phyloP scores from a whole-genome alignment of 805 yeast species.

The Monosporozyma servazzii region DNA sequence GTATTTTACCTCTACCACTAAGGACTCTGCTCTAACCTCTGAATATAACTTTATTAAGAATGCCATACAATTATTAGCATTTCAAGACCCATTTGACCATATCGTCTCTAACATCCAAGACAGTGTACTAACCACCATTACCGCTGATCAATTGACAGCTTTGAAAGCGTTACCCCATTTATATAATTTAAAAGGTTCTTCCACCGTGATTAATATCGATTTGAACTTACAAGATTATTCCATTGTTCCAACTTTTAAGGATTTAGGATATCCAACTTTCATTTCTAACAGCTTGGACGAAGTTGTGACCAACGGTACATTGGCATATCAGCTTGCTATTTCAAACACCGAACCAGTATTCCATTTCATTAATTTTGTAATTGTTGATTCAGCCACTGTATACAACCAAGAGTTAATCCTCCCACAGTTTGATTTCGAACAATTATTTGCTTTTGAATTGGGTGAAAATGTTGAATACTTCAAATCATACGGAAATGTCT shows the following conservation, averaged over 20 bases:
- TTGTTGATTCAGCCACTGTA: conserved; percentile 3
- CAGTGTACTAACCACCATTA: conserved; percentile 35
- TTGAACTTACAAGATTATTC: conserved; percentile 56
- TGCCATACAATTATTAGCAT: conserved; percentile 18
- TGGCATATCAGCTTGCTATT: conserved; percentile 50
- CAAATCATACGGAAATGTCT: not conserved
- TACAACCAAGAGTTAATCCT: conserved; percentile 1
- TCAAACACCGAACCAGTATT: conserved; percentile 48
- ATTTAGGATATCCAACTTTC: conserved; percentile 52
- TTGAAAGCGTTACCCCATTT: conserved; percentile 55
- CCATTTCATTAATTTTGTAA: conserved; percentile 46
- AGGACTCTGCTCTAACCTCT: not conserved
- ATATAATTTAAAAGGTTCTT: conserved; percentile 30
- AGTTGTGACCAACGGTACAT: conserved; percentile 43
- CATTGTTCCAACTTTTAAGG: conserved; percentile 62
- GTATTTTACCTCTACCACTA: not conserved
- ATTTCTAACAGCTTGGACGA: conserved; percentile 57
- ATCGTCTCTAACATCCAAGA: not conserved
- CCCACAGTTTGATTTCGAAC: not conserved
- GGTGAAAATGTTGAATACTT: not conserved
- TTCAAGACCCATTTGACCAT: conserved; percentile 27
- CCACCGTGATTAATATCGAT: conserved; percentile 55
- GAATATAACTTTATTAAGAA: not conserved
- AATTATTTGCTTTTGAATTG: not conserved
- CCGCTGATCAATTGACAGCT: conserved; percentile 45